Evolutionary conservation across 352 stramenopile species (phyloP).

Genomic region (Globisporangium perplexum): DNA sequence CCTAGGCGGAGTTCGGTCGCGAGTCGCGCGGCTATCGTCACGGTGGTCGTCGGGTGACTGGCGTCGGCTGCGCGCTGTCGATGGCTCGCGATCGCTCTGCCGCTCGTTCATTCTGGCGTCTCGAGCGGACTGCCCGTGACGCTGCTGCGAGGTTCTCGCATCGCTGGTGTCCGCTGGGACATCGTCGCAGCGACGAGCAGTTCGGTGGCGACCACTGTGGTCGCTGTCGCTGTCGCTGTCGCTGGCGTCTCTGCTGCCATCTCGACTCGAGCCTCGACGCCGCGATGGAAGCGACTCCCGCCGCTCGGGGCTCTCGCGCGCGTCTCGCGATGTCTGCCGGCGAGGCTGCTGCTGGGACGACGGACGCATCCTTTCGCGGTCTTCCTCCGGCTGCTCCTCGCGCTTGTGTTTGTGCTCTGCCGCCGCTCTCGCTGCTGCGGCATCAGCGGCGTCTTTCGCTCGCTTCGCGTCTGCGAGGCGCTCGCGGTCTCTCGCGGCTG

Average conservation of each 20-base stretch:
- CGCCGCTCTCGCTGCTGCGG: constrained; percentile 2
- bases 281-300: constrained; percentile 7
- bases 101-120: not conserved
- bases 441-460: constrained; percentile 6
- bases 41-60: constrained; percentile 1
- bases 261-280: constrained; percentile 9
- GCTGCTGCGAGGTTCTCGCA: not conserved
- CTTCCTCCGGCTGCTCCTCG: constrained; percentile 11
- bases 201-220: constrained; percentile 9
- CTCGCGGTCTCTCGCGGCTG: not conserved
- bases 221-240: constrained; percentile 29
- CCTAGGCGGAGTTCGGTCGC: not conserved
- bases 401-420: constrained; percentile 13
- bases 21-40: not conserved
- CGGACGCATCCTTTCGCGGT: constrained; percentile 6
- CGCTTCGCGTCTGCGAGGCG: constrained; percentile 23
- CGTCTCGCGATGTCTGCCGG: constrained; percentile 6
- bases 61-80: not conserved
- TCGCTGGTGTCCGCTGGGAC: constrained; percentile 14
- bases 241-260: constrained; percentile 12
- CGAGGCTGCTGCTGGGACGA: constrained; percentile 7
- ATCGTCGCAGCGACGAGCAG: not conserved
- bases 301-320: constrained; percentile 4
- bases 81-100: not conserved
- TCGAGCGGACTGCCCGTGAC: not conserved